Conservation (phyloP, 1,284 basidiomycete genomes). For the Trichosporon faecale region DNA sequence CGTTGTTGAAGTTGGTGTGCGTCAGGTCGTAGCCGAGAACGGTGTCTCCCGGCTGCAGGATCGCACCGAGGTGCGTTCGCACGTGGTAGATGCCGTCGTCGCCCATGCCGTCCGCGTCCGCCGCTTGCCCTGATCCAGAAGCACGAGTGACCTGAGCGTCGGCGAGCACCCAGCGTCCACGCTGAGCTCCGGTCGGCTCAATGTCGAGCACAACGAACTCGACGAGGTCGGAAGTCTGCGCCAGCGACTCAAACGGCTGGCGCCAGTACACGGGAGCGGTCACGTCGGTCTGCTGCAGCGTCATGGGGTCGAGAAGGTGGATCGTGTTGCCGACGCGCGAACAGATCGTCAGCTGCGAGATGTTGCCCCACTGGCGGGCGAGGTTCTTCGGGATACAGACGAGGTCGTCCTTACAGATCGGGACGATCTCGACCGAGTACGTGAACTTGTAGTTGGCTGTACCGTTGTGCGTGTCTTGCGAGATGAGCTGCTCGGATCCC, state of each 20-base stretch:
- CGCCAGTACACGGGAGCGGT: constrained; percentile 85
- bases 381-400: constrained; percentile 81
- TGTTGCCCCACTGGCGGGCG: constrained; percentile 79
- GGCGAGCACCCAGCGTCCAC: constrained; percentile 77
- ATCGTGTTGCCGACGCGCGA: constrained; percentile 87
- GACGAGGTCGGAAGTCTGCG: constrained; percentile 76
- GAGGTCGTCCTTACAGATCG: constrained; percentile 96
- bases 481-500: constrained; percentile 88
- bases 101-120: constrained; percentile 53
- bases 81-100: constrained; percentile 86
- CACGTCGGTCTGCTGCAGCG: constrained; percentile 79
- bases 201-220: constrained; percentile 96
- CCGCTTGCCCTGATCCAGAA: constrained; percentile 56
- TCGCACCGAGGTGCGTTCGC: constrained; percentile 89
- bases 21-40: constrained; percentile 87
- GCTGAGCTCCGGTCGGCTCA: constrained; percentile 69
- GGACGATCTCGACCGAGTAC: constrained; percentile 94
- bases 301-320: constrained; percentile 84
- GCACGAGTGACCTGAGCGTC: constrained; percentile 91
- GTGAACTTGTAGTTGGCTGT: constrained; percentile 98
- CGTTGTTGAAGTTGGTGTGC: constrained; percentile 88
- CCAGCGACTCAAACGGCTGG: constrained; percentile 77
- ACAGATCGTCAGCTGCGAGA: constrained; percentile 80
- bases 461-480: constrained; percentile 83
- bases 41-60: constrained; percentile 92